Evolutionary conservation across 2,329 filamentous ascomycete species (phyloP).

Genomic region (Scleromitrula shiraiana): DNA sequence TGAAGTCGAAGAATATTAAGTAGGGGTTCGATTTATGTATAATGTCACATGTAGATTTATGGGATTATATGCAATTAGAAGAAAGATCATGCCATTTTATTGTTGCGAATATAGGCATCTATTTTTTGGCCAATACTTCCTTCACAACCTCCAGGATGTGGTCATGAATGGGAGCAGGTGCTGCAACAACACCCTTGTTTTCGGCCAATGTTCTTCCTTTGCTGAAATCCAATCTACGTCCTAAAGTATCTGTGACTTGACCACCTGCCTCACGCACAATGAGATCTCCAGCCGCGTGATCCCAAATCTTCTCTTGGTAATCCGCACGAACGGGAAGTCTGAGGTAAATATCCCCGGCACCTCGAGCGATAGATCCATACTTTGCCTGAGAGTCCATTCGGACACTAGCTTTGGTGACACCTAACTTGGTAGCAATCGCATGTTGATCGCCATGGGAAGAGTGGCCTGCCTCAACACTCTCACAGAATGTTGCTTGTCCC

Average conservation of each 20-base stretch:
- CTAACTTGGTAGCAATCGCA: conserved; percentile 72
- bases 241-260: conserved; percentile 80
- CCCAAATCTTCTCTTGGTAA: conserved; percentile 99
- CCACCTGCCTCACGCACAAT: conserved; percentile 93
- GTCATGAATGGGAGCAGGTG: conserved; percentile 66
- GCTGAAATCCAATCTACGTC: conserved; percentile 78
- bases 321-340: conserved; percentile 75
- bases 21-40: conserved; percentile 37
- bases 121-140: conserved; percentile 55
- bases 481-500: conserved; percentile 81
- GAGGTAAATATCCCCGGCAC: conserved; percentile 90
- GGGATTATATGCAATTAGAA: conserved; percentile 1
- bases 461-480: conserved; percentile 90
- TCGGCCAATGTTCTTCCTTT: conserved; percentile 75
- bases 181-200: conserved; percentile 93
- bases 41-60: conserved; percentile 15
- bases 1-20: conserved; percentile 98
- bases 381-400: conserved; percentile 98
- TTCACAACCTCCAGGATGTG: conserved; percentile 76
- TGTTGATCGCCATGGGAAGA: conserved; percentile 84
- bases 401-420: conserved; percentile 82
- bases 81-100: not conserved
- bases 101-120: conserved; percentile 11
- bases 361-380: conserved; percentile 89
- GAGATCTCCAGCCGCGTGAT: conserved; percentile 90